Conservation (phyloP, 2,329 filamentous ascomycete genomes). For the Epichloe coenophiala region DNA sequence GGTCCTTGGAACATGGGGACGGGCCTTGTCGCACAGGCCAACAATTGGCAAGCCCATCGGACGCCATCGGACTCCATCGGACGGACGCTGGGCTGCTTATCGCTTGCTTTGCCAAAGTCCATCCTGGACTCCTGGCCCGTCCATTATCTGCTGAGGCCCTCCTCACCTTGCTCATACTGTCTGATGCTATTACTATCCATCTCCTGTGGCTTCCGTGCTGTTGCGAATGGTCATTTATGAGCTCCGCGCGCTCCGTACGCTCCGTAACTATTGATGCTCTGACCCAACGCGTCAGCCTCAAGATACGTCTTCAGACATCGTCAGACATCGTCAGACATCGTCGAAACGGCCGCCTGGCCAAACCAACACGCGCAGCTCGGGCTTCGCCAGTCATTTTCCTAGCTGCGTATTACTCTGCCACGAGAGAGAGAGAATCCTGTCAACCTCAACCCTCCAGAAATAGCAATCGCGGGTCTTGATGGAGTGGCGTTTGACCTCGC, state of each 20-base stretch:
- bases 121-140: neutral
- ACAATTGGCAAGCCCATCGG: neutral
- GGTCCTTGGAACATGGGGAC: neutral
- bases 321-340: too few relatives aligned
- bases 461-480: neutral
- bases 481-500: neutral
- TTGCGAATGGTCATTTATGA: neutral
- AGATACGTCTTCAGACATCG: neutral
- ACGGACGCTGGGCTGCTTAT: neutral
- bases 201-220: neutral
- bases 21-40: neutral
- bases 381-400: neutral
- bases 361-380: neutral
- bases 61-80: neutral
- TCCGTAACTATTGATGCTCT: neutral
- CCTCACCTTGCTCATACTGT: neutral
- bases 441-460: neutral
- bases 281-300: neutral
- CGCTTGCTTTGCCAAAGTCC: neutral
- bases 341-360: neutral
- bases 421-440: neutral
- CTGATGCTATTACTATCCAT: neutral
- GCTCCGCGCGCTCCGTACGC: neutral
- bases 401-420: neutral
- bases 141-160: neutral